Base-by-base conservation (phyloP, 2,329 filamentous ascomycete genomes). In the Tolypocladium cylindrosporum region DNA sequence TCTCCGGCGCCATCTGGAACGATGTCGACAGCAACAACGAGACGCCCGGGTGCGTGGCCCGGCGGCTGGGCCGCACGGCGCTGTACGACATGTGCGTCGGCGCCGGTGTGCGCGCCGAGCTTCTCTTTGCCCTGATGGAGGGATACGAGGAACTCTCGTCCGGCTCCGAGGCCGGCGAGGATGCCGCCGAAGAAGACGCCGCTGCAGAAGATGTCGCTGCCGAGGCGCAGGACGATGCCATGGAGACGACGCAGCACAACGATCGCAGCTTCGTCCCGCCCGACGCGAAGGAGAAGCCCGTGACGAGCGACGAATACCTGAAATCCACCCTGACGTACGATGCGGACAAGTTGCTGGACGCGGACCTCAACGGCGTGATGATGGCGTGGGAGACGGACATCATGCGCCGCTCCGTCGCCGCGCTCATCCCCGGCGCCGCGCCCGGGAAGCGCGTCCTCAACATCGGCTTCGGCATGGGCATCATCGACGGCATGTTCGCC, bases 1-100 rank as follows among this genome's bases (percentile, higher is more conserved):
- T 92, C 67, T 88, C 89, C 64, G 94, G 94, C 39, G 94, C 91
- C 13, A 97, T 97, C 65, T 99, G 94, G 94, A 99, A 99, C 75
- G 92, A 97, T 70, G 78, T 97, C 58, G 91, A 97, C 71, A 75
- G 79, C 63, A 87, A 90, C 65, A 83, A 91, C 66, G 93, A 97
- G 78, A 97, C 94, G 3, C 91, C 94, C 0, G 94, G 91, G 9
- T 97, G 93, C 70, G 77, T 97, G 50, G 94, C 94, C 10, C 78
- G 80, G 59, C 76, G 84, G 34, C 70, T 97, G 31, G 87, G 88
- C 0, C 77, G 89, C 65, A 79, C 74, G 57, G 80, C 84, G 55
- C 74, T 97, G 41, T 97, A 99, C 69, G 83, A 88, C 45, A 72
- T 91, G 58, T 90, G 93, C 69, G 89, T 97, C 9, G 89, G 93